Evolutionary conservation across 2,329 filamentous ascomycete species (phyloP).

Genomic region (Fusarium xyrophilum): DNA sequence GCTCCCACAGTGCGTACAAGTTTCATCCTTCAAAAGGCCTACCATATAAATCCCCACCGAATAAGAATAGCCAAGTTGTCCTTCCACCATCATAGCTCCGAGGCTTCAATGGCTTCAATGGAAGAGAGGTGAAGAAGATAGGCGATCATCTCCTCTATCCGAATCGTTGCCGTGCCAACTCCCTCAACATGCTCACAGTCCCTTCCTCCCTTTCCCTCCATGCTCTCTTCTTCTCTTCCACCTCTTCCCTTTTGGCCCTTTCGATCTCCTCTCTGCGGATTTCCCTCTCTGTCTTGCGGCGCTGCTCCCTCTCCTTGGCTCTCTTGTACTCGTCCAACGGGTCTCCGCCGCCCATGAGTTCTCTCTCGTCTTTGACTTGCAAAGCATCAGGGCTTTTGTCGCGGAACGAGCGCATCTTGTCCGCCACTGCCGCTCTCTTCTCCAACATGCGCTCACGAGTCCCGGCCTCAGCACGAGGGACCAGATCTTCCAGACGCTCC

Average conservation of each 20-base stretch:
- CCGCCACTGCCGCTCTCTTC: conserved; percentile 77
- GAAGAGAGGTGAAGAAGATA: background rate
- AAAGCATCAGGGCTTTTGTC: conserved; percentile 67
- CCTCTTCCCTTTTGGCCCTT: conserved; percentile 76
- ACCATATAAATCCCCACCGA: background rate
- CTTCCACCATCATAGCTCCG: background rate
- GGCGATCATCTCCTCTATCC: conserved; percentile 52
- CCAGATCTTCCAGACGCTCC: conserved; percentile 79
- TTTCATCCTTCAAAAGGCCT: background rate
- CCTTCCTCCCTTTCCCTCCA: conserved; percentile 80
- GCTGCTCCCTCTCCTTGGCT: conserved; percentile 68
- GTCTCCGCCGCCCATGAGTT: conserved; percentile 77
- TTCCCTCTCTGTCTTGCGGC: conserved; percentile 84
- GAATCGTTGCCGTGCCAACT: conserved; percentile 80
- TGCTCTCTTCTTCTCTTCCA: conserved; percentile 75
- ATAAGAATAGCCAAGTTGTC: background rate
- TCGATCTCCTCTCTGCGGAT: conserved; percentile 80
- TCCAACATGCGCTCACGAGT: conserved; percentile 85
- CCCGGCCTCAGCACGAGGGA: conserved; percentile 81
- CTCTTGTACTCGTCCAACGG: conserved; percentile 73
- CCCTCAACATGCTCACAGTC: conserved; percentile 82
- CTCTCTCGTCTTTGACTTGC: conserved; percentile 66
- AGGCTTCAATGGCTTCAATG: background rate
- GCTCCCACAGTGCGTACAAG: conserved; percentile 41
- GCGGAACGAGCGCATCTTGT: conserved; percentile 75